Evolutionary conservation across 2,329 filamentous ascomycete species (phyloP).

Genomic region (Colletotrichum lupini): DNA sequence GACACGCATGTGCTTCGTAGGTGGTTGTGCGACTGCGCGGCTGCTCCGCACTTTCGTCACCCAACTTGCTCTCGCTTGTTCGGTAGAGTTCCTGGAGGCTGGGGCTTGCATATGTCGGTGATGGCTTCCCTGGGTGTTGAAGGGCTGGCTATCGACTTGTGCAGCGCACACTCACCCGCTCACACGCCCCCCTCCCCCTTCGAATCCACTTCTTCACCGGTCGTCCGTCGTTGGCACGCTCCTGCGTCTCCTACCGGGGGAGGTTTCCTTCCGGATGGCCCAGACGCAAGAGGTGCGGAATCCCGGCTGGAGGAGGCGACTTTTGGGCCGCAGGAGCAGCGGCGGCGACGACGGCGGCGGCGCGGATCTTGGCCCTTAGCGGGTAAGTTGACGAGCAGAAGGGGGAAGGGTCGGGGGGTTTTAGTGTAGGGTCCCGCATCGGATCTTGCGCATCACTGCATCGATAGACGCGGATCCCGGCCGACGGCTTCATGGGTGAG

Average conservation of each 20-base stretch:
- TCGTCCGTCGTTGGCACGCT: not conserved
- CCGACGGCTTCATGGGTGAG: not conserved
- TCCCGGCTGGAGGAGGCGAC: not conserved
- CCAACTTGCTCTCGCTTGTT: slow-evolving; percentile 6
- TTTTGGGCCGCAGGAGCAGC: not conserved
- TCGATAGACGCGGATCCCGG: slow-evolving; percentile 1
- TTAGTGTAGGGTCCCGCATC: not conserved
- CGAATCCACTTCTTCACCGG: slow-evolving; percentile 33
- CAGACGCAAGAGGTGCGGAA: slow-evolving; percentile 13
- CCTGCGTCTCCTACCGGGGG: not conserved
- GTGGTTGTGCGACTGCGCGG: not conserved
- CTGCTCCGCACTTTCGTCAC: not conserved
- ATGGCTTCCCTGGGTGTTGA: not conserved
- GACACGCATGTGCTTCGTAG: not conserved
- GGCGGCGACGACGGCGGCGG: not conserved
- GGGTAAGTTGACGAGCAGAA: not conserved
- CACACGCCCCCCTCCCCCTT: not conserved
- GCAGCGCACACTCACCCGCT: not conserved
- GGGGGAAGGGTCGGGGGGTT: not conserved
- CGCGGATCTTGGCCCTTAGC: slow-evolving; percentile 8
- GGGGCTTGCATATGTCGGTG: slow-evolving; percentile 14
- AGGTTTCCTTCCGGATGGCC: not conserved
- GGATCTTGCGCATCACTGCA: slow-evolving; percentile 7
- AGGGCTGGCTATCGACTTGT: not conserved
- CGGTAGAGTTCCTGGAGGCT: not conserved